phyloP scores from a whole-genome alignment of 106 monocot species.

The Dioscorea alata region DNA sequence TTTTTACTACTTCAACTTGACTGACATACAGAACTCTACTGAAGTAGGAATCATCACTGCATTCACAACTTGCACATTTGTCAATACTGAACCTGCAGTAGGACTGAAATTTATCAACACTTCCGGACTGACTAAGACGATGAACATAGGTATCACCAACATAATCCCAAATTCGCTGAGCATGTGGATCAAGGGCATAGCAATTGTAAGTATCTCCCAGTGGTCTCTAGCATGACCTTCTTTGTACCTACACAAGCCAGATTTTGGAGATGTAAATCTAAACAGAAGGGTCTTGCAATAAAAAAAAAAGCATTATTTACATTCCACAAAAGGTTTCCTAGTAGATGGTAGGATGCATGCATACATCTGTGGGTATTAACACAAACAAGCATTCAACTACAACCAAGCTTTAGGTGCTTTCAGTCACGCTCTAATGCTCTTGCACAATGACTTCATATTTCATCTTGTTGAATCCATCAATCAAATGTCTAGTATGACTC shows the following conservation, averaged over 20 bases:
- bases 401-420: no score
- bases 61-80: conserved; percentile 38
- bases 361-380: no score
- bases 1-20: conserved; percentile 72
- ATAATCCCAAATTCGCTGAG: conserved; percentile 92
- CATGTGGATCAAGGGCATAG: conserved; percentile 84
- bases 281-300: neutral
- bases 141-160: conserved; percentile 95
- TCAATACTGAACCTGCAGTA: conserved; percentile 27
- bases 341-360: no score
- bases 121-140: conserved; percentile 80
- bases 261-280: neutral
- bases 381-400: no score
- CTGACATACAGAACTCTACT: conserved; percentile 56
- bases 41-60: conserved; percentile 49
- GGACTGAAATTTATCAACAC: conserved; percentile 56
- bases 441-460: no score
- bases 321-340: no score
- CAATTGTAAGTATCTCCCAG: conserved; percentile 90
- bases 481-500: no score
- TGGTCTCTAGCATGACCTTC: conserved; percentile 91
- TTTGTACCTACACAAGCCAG: conserved; percentile 47
- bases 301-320: neutral
- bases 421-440: no score
- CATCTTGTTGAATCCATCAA: no score